These are phyloP conservation scores for Quercus robur DNA, from an alignment of 306 rosid genomes.

Conservation along the genomic window DNA sequence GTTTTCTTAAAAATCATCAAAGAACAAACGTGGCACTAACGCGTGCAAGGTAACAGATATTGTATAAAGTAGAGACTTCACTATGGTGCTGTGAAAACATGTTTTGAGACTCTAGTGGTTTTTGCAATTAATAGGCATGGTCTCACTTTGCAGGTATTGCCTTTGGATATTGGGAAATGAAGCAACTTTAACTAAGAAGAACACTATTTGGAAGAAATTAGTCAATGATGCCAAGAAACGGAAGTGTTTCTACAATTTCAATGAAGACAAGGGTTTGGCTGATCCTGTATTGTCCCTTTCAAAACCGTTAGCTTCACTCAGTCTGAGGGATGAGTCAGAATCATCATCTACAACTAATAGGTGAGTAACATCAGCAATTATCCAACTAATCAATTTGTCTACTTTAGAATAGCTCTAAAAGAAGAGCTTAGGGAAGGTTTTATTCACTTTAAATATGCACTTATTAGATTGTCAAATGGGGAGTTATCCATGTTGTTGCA, in stretches of 20 bases:
- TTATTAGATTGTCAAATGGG: neutral
- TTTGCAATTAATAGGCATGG: neutral
- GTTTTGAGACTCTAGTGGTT: neutral
- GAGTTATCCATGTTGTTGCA: neutral
- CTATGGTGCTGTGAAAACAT: too few relatives aligned
- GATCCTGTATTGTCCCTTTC: constrained; percentile 6
- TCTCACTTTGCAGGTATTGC: constrained; percentile 22
- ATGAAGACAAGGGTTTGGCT: constrained; percentile 22
- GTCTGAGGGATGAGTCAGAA: constrained; percentile 1
- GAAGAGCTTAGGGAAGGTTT: neutral
- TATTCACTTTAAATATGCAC: neutral
- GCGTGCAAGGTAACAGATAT: neutral
- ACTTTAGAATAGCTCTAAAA: neutral
- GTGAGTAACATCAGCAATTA: constrained; percentile 14
- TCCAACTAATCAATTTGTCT: neutral
- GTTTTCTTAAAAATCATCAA: constrained; percentile 31
- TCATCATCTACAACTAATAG: constrained; percentile 1
- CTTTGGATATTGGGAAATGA: constrained; percentile 43
- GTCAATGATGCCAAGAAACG: constrained; percentile 33
- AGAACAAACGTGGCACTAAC: constrained; percentile 43
- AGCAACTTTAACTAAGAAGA: constrained; percentile 15
- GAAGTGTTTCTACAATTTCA: constrained; percentile 22
- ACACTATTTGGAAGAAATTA: constrained; percentile 32
- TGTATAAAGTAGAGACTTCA: neutral
- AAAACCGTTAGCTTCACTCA: constrained; percentile 11